Evolutionary conservation across 495 filamentous ascomycete species (phyloP).

Genomic region (Annulohypoxylon stygium): DNA sequence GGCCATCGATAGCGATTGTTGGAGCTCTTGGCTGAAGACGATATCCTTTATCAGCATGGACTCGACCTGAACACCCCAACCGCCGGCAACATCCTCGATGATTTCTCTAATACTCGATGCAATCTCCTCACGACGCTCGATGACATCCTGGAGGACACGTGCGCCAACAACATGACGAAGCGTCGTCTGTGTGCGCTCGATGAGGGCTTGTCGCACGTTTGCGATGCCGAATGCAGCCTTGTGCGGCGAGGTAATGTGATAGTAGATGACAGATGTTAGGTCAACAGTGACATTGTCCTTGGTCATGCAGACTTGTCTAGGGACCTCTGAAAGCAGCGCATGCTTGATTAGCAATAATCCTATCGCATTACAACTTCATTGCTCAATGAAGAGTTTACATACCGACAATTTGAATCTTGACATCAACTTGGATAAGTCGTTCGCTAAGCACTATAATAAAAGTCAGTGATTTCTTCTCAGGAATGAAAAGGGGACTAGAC

Average conservation of each 20-base stretch:
- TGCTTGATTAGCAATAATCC: constrained; percentile 10
- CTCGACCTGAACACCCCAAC: constrained; percentile 97
- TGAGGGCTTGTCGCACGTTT: constrained; percentile 92
- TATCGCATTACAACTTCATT: neutral
- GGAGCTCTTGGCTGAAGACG: constrained; percentile 94
- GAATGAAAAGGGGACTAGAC: too few relatives aligned
- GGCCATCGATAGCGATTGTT: constrained; percentile 99
- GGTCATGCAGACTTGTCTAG: constrained; percentile 98
- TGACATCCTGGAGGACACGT: constrained; percentile 96
- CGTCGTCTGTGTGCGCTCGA: constrained; percentile 98
- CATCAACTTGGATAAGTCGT: constrained; percentile 89
- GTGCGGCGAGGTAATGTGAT: constrained; percentile 95
- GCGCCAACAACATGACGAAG: constrained; percentile 97
- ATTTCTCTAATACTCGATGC: constrained; percentile 95
- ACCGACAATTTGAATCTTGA: constrained; percentile 98
- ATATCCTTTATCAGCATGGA: constrained; percentile 99
- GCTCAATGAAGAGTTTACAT: constrained; percentile 48
- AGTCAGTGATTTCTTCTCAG: too few relatives aligned
- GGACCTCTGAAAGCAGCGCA: constrained; percentile 74
- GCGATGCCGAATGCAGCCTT: constrained; percentile 97
- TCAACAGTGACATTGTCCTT: constrained; percentile 97
- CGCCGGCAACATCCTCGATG: constrained; percentile 92
- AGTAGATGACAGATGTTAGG: constrained; percentile 98
- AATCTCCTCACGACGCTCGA: constrained; percentile 98
- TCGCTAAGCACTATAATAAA: constrained; percentile 71